These are phyloP conservation scores for Cercophora scortea DNA, from an alignment of 495 filamentous ascomycete species.

Conservation along the genomic window DNA sequence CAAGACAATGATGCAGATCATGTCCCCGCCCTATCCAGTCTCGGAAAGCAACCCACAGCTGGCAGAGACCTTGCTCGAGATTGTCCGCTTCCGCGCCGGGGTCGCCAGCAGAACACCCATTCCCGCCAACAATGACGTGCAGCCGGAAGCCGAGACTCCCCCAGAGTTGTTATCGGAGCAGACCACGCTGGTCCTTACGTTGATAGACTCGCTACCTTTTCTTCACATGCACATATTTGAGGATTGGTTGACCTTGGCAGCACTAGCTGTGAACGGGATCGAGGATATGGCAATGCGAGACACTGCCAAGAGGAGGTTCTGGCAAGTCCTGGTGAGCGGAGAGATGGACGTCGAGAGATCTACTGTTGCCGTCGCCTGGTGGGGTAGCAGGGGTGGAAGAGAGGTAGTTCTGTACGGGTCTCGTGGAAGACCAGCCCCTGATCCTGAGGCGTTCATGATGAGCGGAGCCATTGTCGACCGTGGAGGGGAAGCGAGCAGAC, in stretches of 20 bases:
- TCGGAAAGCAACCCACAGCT: conserved; percentile 65
- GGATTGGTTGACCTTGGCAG: conserved; percentile 55
- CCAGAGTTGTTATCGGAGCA: conserved; percentile 60
- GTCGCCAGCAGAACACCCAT: conserved; percentile 42
- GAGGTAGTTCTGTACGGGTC: conserved; percentile 27
- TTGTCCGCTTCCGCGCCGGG: conserved; percentile 61
- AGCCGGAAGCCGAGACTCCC: conserved; percentile 13
- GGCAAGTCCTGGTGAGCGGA: conserved; percentile 73
- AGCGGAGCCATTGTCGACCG: conserved; percentile 31
- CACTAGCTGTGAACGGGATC: conserved; percentile 57
- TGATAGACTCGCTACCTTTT: conserved; percentile 76
- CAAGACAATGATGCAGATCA: conserved; percentile 78
- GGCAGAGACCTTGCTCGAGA: conserved; percentile 71
- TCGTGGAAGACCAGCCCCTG: neutral
- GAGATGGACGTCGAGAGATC: conserved; percentile 91
- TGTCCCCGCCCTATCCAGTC: conserved; percentile 72
- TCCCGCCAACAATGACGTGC: conserved; percentile 16
- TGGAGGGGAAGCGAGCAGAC: neutral
- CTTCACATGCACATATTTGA: conserved; percentile 62
- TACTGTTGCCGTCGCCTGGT: conserved; percentile 79
- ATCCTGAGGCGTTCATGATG: conserved; percentile 28
- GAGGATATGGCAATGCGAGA: conserved; percentile 53
- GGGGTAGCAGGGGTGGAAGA: conserved; percentile 46
- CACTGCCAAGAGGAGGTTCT: conserved; percentile 66
- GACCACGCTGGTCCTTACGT: conserved; percentile 66